Evolutionary conservation across 139 green algal genomes (phyloP).

Genomic region (Chlorella sp.): DNA sequence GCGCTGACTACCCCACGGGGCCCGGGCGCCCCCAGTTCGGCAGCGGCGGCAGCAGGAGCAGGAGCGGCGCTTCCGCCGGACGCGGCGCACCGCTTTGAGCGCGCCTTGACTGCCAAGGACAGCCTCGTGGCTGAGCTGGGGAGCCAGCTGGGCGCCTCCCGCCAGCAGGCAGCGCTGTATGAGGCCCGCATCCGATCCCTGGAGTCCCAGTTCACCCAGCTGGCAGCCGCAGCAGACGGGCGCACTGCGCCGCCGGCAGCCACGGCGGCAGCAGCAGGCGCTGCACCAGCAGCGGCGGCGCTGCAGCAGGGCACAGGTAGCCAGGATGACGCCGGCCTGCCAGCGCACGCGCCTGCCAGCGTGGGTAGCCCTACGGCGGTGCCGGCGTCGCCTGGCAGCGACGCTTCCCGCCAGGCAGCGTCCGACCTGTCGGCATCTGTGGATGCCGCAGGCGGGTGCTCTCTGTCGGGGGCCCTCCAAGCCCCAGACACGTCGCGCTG

Average conservation of each 20-base stretch:
- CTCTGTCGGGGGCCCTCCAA: background rate
- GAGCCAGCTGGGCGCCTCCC: slow-evolving; percentile 7
- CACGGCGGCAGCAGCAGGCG: background rate
- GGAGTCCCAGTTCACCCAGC: slow-evolving; percentile 31
- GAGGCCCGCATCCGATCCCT: slow-evolving; percentile 44
- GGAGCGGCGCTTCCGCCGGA: background rate
- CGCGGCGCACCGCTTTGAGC: slow-evolving; percentile 44
- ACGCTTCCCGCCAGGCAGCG: no score
- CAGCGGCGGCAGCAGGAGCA: background rate
- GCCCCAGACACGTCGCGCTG: background rate
- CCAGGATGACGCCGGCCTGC: background rate
- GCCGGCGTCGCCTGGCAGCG: background rate
- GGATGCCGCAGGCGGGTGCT: slow-evolving; percentile 12
- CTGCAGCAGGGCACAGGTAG: background rate
- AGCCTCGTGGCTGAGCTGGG: slow-evolving; percentile 49
- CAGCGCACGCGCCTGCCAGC: background rate
- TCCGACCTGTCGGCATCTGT: background rate
- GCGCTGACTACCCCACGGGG: background rate
- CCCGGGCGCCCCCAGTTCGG: background rate
- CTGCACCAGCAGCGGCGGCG: background rate
- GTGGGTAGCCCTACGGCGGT: background rate
- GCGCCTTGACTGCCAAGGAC: slow-evolving; percentile 69
- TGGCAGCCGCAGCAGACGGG: slow-evolving; percentile 18
- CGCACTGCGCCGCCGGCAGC: background rate
- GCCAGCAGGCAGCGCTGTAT: slow-evolving; percentile 33